Percentiles rank a stretch among this genome's conserved stretches.
Evolutionary conservation across 768 basidiomycete genomes (phyloP).

Genomic region (Phlebiopsis flavidoalba): DNA sequence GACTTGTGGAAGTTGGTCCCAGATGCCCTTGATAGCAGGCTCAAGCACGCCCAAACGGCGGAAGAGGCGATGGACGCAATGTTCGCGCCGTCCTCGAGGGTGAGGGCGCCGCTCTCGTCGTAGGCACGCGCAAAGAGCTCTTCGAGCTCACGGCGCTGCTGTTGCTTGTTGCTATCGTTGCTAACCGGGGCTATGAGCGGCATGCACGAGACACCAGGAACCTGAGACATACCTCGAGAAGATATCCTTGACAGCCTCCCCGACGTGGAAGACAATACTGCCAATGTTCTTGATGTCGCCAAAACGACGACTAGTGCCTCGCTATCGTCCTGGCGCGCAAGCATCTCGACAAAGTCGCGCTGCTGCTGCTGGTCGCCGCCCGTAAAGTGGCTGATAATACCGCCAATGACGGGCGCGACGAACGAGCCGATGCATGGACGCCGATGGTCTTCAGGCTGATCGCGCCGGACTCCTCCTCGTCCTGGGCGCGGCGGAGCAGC

Average conservation of each 20-base stretch:
- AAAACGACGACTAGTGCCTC: neutral
- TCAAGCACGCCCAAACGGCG: neutral
- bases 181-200: neutral
- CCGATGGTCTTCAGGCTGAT: conserved; percentile 4
- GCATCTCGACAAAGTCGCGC: neutral
- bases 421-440: neutral
- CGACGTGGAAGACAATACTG: neutral
- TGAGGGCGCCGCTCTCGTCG: neutral
- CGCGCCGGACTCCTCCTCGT: neutral
- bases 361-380: neutral
- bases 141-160: neutral
- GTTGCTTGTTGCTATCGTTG: neutral
- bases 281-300: conserved; percentile 1
- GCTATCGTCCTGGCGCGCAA: neutral
- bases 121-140: neutral
- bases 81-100: neutral
- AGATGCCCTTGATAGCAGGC: neutral
- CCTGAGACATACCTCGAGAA: neutral
- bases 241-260: neutral
- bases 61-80: neutral
- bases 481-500: conserved; percentile 1
- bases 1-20: conserved; percentile 1
- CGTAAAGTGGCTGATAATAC: neutral
- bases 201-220: neutral
- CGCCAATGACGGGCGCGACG: conserved; percentile 2